These are phyloP conservation scores for Vicia faba DNA, from an alignment of 306 rosid species.

Conservation along the genomic window DNA sequence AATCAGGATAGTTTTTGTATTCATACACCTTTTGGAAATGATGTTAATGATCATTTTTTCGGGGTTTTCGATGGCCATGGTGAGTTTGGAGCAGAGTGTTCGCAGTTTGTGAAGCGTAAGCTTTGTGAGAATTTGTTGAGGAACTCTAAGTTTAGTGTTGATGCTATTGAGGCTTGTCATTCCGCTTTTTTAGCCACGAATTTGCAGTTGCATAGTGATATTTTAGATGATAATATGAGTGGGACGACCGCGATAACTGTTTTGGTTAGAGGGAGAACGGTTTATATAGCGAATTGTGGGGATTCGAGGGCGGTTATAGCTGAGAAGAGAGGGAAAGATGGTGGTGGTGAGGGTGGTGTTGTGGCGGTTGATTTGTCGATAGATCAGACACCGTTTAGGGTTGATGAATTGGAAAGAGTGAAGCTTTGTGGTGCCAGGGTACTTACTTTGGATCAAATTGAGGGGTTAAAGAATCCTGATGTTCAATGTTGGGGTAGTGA, in stretches of 20 bases:
- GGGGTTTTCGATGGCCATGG: conserved; percentile 99
- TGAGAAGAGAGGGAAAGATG: conserved; percentile 70
- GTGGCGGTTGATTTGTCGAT: conserved; percentile 90
- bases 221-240: conserved; percentile 91
- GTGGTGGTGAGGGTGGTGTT: conserved; percentile 23
- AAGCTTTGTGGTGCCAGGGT: conserved; percentile 96
- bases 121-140: conserved; percentile 90
- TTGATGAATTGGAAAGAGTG: conserved; percentile 82
- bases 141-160: conserved; percentile 54
- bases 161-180: conserved; percentile 87
- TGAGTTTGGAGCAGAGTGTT: conserved; percentile 86
- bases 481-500: conserved; percentile 95
- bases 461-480: conserved; percentile 91
- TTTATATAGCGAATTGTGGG: conserved; percentile 86
- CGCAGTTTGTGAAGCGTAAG: conserved; percentile 80
- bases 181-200: conserved; percentile 69
- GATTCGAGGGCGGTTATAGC: conserved; percentile 95
- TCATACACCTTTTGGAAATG: conserved; percentile 84
- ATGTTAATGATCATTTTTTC: conserved; percentile 77
- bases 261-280: conserved; percentile 76
- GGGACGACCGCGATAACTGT: conserved; percentile 92
- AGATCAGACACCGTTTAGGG: conserved; percentile 88
- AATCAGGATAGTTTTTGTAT: conserved; percentile 96
- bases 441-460: conserved; percentile 96
- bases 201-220: conserved; percentile 68